Evolutionary conservation across 306 rosid species (phyloP).

Genomic region (Rubus parviflorus): DNA sequence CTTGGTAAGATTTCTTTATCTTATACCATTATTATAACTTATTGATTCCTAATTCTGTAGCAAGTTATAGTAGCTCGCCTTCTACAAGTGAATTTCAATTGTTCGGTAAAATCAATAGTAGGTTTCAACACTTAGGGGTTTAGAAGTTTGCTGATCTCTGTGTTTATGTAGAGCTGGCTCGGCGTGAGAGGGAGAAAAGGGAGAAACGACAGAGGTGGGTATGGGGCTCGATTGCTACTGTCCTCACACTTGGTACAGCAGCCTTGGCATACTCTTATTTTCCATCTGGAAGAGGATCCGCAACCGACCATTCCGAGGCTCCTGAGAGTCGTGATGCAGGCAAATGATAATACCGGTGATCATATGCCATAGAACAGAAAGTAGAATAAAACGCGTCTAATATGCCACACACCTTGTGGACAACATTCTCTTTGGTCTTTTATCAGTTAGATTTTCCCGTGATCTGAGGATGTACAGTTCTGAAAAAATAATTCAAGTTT

Average conservation of each 20-base stretch:
- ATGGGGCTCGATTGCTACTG: constrained; percentile 80
- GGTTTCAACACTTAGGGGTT: background rate
- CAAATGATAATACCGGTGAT: constrained; percentile 30
- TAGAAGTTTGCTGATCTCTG: constrained; percentile 1
- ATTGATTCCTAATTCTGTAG: background rate
- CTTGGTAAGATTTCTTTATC: constrained; percentile 57
- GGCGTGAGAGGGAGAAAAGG: constrained; percentile 72
- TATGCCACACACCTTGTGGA: constrained; percentile 39
- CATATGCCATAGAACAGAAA: constrained; percentile 23
- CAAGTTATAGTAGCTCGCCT: background rate
- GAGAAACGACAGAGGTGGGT: constrained; percentile 79
- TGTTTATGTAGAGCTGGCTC: constrained; percentile 57
- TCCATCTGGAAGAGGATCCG: constrained; percentile 49
- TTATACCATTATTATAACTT: background rate
- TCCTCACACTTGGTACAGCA: constrained; percentile 58
- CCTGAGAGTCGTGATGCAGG: constrained; percentile 42
- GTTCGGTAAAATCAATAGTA: background rate
- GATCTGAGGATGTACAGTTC: constrained; percentile 42
- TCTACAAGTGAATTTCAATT: background rate
- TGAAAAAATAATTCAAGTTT: constrained; percentile 18
- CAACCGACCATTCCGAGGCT: constrained; percentile 29
- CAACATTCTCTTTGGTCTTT: constrained; percentile 31
- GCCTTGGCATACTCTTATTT: constrained; percentile 77
- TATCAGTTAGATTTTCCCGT: constrained; percentile 35
- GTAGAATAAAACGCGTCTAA: constrained; percentile 48